phyloP scores from a whole-genome alignment of 345 rosid genomes.

The Hibiscus mutabilis region DNA sequence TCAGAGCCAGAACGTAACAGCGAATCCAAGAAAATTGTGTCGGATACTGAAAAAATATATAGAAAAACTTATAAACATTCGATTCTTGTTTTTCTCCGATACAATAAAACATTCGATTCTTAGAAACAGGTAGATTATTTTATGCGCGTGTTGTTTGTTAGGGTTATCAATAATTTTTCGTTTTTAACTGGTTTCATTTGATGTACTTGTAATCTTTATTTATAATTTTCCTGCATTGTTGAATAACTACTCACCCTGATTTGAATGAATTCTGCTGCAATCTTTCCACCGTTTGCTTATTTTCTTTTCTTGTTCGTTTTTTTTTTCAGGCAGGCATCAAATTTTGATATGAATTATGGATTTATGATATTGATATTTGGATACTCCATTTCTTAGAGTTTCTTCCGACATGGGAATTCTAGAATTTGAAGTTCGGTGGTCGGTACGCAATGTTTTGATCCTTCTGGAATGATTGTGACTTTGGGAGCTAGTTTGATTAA shows the following conservation, averaged over 20 bases:
- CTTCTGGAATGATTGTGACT: constrained; percentile 1
- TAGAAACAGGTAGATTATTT: background rate
- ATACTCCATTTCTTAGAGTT: background rate
- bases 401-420: background rate
- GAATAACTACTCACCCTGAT: background rate
- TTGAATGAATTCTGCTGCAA: background rate
- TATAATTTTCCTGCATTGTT: background rate
- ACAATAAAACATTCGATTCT: background rate
- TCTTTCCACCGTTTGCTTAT: background rate
- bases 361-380: background rate
- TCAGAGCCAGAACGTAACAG: background rate
- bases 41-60: too few relatives aligned
- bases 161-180: background rate
- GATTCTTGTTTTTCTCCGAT: too few relatives aligned
- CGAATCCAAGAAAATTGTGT: background rate
- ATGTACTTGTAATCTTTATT: background rate
- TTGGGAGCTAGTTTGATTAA: background rate
- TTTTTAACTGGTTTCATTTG: background rate
- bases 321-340: background rate
- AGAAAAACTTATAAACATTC: too few relatives aligned
- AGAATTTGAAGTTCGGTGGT: background rate
- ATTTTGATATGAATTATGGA: background rate
- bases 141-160: background rate
- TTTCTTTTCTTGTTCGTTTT: background rate
- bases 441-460: background rate